Evolutionary conservation across 441 rosid species (phyloP).

Genomic region (Erodium trifolium): DNA sequence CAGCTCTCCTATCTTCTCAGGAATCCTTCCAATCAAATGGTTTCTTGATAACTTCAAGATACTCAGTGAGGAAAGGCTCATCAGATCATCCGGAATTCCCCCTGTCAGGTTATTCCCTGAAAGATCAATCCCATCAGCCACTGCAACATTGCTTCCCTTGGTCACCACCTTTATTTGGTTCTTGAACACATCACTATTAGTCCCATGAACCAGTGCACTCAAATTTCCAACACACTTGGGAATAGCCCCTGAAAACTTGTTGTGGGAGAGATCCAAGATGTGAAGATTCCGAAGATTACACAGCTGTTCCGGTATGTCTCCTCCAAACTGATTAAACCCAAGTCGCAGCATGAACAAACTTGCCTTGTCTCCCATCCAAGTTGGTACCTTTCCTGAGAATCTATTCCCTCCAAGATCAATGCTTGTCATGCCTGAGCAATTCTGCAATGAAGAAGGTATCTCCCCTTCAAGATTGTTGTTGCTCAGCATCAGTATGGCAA

Average conservation of each 20-base stretch:
- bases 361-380: slow-evolving; percentile 23
- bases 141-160: slow-evolving; percentile 32
- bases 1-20: slow-evolving; percentile 28
- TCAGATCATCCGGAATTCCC: slow-evolving; percentile 36
- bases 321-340: slow-evolving; percentile 29
- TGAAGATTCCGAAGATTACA: slow-evolving; percentile 34
- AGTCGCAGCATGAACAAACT: slow-evolving; percentile 26
- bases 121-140: slow-evolving; percentile 32
- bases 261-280: slow-evolving; percentile 36
- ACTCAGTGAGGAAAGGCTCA: slow-evolving; percentile 26
- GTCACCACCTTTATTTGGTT: slow-evolving; percentile 27
- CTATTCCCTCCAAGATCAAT: slow-evolving; percentile 28
- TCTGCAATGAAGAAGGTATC: slow-evolving; percentile 46
- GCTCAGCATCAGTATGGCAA: slow-evolving; percentile 40
- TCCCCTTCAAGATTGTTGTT: slow-evolving; percentile 40
- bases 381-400: slow-evolving; percentile 22
- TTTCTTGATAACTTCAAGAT: slow-evolving; percentile 40
- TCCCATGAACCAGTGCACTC: slow-evolving; percentile 26
- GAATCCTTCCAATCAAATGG: slow-evolving; percentile 28
- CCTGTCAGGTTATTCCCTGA: slow-evolving; percentile 45
- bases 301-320: slow-evolving; percentile 26
- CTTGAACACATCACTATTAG: slow-evolving; percentile 28
- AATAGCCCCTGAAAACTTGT: slow-evolving; percentile 35
- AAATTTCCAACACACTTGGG: slow-evolving; percentile 49
- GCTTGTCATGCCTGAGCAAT: slow-evolving; percentile 44